phyloP scores from a whole-genome alignment of 169 alveolate species.

The Plasmodium ovale region DNA sequence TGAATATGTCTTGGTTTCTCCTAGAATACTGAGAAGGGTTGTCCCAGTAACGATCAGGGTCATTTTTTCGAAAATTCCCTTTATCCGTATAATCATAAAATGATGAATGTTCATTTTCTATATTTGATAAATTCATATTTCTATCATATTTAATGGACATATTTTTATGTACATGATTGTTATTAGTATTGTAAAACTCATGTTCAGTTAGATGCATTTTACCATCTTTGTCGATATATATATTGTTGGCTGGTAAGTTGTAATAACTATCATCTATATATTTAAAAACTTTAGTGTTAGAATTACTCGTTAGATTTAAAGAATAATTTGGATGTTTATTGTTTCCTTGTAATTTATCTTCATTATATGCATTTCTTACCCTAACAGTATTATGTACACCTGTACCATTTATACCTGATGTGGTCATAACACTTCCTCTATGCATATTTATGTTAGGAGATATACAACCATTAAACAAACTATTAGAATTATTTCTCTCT shows the following conservation, averaged over 20 bases:
- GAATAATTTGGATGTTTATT: constrained; percentile 5
- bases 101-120: background rate
- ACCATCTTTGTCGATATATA: constrained; percentile 55
- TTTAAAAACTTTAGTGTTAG: constrained; percentile 35
- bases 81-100: constrained; percentile 13
- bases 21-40: constrained; percentile 23
- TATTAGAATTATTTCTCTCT: constrained; percentile 23
- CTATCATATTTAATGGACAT: background rate
- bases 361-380: background rate
- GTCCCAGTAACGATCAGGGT: constrained; percentile 46
- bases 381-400: background rate
- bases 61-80: constrained; percentile 14
- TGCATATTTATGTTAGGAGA: background rate
- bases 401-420: background rate
- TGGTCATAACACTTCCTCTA: background rate
- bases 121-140: background rate
- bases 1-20: constrained; percentile 39
- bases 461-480: background rate
- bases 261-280: constrained; percentile 39
- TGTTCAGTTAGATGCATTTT: constrained; percentile 64
- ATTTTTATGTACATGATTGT: background rate
- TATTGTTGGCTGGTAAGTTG: constrained; percentile 28
- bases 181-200: background rate
- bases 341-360: background rate
- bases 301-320: constrained; percentile 1